Percentiles rank a stretch among this genome's conserved stretches.
These are phyloP conservation scores for Biscogniauxia mediterranea DNA, from an alignment of 2,329 filamentous ascomycete genomes.

Conservation along the genomic window DNA sequence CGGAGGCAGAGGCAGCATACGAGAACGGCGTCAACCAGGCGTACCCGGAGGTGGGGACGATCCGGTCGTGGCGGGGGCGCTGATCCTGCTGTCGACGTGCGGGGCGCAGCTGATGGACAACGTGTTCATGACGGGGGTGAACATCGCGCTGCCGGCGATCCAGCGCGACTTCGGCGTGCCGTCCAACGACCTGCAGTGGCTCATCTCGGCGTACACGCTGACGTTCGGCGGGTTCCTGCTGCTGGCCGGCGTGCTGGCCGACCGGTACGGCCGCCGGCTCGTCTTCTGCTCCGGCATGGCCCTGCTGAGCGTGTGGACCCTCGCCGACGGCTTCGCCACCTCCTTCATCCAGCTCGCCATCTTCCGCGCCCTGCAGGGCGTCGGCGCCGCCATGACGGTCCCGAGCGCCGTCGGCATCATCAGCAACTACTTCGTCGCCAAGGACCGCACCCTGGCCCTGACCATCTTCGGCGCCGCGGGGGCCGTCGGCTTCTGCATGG, in stretches of 20 bases:
- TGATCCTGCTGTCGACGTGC: constrained; percentile 40
- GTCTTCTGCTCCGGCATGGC: not conserved
- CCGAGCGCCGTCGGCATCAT: constrained; percentile 17
- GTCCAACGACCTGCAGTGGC: not conserved
- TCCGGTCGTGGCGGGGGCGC: constrained; percentile 35
- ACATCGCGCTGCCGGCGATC: constrained; percentile 40
- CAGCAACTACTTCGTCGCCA: constrained; percentile 38
- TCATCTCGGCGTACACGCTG: not conserved
- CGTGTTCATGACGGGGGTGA: constrained; percentile 43
- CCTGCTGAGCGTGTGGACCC: not conserved
- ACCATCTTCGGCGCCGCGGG: constrained; percentile 39
- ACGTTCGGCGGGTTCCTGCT: not conserved
- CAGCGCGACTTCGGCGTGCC: constrained; percentile 24
- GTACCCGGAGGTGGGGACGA: constrained; percentile 15
- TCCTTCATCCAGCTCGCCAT: not conserved
- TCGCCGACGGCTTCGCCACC: constrained; percentile 32
- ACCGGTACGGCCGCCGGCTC: not conserved
- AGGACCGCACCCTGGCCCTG: constrained; percentile 38
- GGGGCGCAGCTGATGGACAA: constrained; percentile 43
- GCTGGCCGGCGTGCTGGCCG: not conserved
- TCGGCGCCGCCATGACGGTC: not conserved
- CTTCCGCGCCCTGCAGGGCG: not conserved
- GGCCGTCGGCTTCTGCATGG: constrained; percentile 39
- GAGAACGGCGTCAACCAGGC: too few species aligned
- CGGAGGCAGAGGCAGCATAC: too few species aligned